Conservation (phyloP, 495 filamentous ascomycete genomes). For the Achaetomiella virescens region DNA sequence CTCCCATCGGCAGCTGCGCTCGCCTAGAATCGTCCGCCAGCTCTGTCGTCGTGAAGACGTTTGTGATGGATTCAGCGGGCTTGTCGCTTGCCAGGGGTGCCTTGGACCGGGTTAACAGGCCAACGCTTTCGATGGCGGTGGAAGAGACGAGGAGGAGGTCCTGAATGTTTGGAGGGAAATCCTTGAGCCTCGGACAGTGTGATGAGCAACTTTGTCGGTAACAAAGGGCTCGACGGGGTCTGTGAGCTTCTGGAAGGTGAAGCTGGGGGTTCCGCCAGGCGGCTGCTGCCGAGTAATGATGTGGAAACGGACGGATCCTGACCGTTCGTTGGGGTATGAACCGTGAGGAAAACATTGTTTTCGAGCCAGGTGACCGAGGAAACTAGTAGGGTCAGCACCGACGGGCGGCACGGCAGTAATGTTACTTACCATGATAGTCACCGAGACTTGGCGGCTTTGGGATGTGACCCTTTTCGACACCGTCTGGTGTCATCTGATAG, state of each 20-base stretch:
- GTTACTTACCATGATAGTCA: constrained; percentile 61
- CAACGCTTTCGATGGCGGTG: constrained; percentile 71
- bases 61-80: constrained; percentile 51
- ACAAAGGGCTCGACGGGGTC: constrained; percentile 67
- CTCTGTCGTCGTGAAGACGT: constrained; percentile 65
- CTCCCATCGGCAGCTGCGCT: constrained; percentile 65
- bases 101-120: constrained; percentile 66
- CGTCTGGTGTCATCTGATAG: constrained; percentile 77
- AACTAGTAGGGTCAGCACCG: constrained; percentile 41
- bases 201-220: constrained; percentile 61
- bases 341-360: constrained; percentile 74
- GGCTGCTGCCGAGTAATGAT: constrained; percentile 61
- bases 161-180: constrained; percentile 70
- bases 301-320: constrained; percentile 61
- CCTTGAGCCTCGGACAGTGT: constrained; percentile 67
- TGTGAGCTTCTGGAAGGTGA: constrained; percentile 64
- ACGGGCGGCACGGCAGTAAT: constrained; percentile 1
- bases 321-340: constrained; percentile 59
- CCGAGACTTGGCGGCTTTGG: constrained; percentile 68
- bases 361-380: constrained; percentile 86
- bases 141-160: constrained; percentile 78
- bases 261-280: constrained; percentile 33
- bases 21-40: constrained; percentile 71
- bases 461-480: constrained; percentile 65
- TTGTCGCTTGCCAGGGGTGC: constrained; percentile 55